These are phyloP conservation scores for Gossypium ekmanianum DNA, from an alignment of 345 rosid genomes.

Conservation along the genomic window DNA sequence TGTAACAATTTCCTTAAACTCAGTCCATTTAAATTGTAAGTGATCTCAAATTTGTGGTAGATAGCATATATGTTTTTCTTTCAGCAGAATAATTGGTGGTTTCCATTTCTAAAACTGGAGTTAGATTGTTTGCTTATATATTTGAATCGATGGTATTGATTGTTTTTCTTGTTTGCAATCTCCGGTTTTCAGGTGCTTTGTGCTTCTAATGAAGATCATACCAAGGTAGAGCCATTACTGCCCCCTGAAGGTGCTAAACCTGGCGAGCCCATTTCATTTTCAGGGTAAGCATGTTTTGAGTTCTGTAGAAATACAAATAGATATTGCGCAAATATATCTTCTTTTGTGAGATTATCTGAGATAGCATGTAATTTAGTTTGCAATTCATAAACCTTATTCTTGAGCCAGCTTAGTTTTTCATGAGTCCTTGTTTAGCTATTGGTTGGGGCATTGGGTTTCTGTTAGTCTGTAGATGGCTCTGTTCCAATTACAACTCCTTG, in stretches of 20 bases:
- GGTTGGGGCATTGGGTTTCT: neutral
- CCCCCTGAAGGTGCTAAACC: constrained; percentile 78
- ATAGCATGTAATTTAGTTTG: neutral
- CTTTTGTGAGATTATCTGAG: neutral
- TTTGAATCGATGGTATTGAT: neutral
- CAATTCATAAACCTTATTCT: neutral
- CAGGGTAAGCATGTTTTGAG: constrained; percentile 49
- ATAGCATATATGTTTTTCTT: neutral
- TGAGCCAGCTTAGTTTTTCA: neutral
- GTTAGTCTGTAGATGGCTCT: neutral
- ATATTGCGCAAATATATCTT: neutral
- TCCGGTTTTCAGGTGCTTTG: constrained; percentile 63
- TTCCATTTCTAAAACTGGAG: neutral
- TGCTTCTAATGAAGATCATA: constrained; percentile 86
- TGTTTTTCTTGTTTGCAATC: constrained; percentile 16
- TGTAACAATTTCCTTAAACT: neutral
- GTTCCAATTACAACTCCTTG: neutral
- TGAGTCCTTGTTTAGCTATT: neutral
- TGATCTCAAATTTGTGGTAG: neutral
- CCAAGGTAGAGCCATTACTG: constrained; percentile 69
- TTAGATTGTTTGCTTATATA: neutral
- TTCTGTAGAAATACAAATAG: neutral
- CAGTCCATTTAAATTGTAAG: neutral
- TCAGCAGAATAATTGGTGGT: neutral
- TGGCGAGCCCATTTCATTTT: constrained; percentile 70